These are phyloP conservation scores for Xylaria hypoxylon DNA, from an alignment of 2,329 filamentous ascomycete species.

Conservation along the genomic window DNA sequence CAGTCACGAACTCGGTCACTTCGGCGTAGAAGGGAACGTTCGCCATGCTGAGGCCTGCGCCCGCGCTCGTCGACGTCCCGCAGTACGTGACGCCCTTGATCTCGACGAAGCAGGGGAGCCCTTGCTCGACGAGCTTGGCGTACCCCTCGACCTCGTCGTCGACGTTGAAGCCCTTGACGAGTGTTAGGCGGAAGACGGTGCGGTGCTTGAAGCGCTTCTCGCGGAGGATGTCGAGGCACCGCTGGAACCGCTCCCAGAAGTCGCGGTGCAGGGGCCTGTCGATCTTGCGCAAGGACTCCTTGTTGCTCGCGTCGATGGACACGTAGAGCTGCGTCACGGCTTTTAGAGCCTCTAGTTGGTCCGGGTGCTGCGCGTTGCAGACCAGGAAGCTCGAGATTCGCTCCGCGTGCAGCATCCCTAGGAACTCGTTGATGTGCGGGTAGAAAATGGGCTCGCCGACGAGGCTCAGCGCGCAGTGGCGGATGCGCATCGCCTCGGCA, in stretches of 20 bases:
- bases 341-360: conserved; percentile 83
- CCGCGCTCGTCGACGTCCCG: conserved; percentile 85
- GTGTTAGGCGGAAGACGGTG: conserved; percentile 92
- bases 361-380: conserved; percentile 96
- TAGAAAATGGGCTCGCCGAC: conserved; percentile 99
- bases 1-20: conserved; percentile 82
- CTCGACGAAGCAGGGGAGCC: conserved; percentile 91
- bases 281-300: conserved; percentile 86
- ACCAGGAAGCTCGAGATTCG: conserved; percentile 95
- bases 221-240: conserved; percentile 88
- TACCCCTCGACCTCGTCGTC: conserved; percentile 94
- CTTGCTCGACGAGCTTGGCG: conserved; percentile 86
- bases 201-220: conserved; percentile 86
- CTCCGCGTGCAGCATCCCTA: conserved; percentile 83
- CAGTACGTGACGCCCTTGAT: conserved; percentile 98
- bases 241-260: conserved; percentile 96
- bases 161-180: conserved; percentile 98
- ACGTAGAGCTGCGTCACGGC: conserved; percentile 97
- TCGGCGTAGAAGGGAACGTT: conserved; percentile 98
- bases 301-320: conserved; percentile 93
- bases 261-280: conserved; percentile 93
- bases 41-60: conserved; percentile 92
- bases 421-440: conserved; percentile 94
- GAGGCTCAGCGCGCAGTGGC: conserved; percentile 90
- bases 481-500: conserved; percentile 90